Conservation (phyloP, 805 yeast species). For the Saturnispora hagleri region DNA sequence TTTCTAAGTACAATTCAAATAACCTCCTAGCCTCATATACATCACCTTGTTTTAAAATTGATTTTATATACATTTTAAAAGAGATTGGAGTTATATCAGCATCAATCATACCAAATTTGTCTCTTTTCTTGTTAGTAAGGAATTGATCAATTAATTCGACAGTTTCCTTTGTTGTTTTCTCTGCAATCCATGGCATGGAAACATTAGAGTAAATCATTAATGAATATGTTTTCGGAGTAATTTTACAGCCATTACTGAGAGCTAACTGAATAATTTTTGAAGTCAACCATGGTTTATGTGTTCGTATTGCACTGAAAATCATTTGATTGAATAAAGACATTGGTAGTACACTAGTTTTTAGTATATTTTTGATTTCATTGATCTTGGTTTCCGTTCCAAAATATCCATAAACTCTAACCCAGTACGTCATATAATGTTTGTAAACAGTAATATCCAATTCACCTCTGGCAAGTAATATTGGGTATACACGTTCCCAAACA, state of each 20-base stretch:
- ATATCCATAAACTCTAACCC: slow-evolving; percentile 14
- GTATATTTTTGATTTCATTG: slow-evolving; percentile 11
- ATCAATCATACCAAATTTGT: slow-evolving; percentile 17
- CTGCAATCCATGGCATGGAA: slow-evolving; percentile 9
- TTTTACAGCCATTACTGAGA: slow-evolving; percentile 9
- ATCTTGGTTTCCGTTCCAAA: slow-evolving; percentile 12
- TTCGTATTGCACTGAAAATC: slow-evolving; percentile 18
- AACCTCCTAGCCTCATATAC: slow-evolving; percentile 20
- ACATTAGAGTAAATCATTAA: slow-evolving; percentile 21
- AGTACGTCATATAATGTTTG: slow-evolving; percentile 16
- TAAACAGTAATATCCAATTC: slow-evolving; percentile 15
- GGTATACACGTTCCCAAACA: slow-evolving; percentile 16
- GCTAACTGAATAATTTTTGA: slow-evolving; percentile 16
- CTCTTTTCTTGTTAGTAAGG: slow-evolving; percentile 15
- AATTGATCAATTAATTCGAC: slow-evolving; percentile 19
- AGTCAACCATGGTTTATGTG: slow-evolving; percentile 15
- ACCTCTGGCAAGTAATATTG: slow-evolving; percentile 8
- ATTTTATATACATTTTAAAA: slow-evolving; percentile 16
- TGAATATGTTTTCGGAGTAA: slow-evolving; percentile 23
- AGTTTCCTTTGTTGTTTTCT: slow-evolving; percentile 15
- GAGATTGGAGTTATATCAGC: slow-evolving; percentile 21
- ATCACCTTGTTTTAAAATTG: slow-evolving; percentile 15
- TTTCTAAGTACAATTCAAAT: slow-evolving; percentile 23
- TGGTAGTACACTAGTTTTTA: slow-evolving; percentile 14
- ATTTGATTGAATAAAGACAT: slow-evolving; percentile 19